Conservation (phyloP, 176 grass and related monocot species). For the Phyllostachys edulis region DNA sequence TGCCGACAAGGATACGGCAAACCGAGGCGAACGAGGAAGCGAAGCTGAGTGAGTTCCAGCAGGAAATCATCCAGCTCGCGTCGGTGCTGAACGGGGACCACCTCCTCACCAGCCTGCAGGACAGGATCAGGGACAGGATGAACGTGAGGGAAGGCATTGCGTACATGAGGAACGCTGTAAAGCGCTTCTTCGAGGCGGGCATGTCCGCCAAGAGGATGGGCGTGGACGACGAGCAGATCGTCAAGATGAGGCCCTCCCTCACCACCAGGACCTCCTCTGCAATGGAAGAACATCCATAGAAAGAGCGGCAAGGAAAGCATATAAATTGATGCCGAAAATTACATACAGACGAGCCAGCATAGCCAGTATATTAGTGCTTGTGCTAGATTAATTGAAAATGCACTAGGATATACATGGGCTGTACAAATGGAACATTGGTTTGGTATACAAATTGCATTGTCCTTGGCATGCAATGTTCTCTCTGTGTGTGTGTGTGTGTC, state of each 20-base stretch:
- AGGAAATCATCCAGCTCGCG: constrained; percentile 84
- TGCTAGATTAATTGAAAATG: background rate
- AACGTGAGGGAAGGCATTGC: constrained; percentile 80
- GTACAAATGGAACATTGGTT: background rate
- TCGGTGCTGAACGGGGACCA: constrained; percentile 89
- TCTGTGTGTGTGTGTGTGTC: no score
- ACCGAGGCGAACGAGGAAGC: constrained; percentile 87
- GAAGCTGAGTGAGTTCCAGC: constrained; percentile 86
- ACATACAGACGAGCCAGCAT: background rate
- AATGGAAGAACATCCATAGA: constrained; percentile 35
- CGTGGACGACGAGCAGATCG: constrained; percentile 73
- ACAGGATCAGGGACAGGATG: constrained; percentile 63
- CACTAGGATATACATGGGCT: background rate
- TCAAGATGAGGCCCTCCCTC: constrained; percentile 95
- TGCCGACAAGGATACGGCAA: constrained; percentile 57
- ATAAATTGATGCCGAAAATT: background rate
- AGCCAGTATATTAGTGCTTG: constrained; percentile 7
- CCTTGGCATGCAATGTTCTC: background rate
- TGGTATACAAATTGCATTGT: constrained; percentile 14
- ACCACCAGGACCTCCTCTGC: constrained; percentile 53
- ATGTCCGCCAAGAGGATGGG: constrained; percentile 68
- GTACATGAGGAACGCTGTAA: constrained; percentile 63
- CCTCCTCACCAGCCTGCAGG: constrained; percentile 61
- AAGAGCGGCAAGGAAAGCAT: background rate
- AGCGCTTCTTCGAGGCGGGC: constrained; percentile 80